These are phyloP conservation scores for Mortierella sp. DNA, from an alignment of 371 early-diverging fungal genomes.

Conservation along the genomic window DNA sequence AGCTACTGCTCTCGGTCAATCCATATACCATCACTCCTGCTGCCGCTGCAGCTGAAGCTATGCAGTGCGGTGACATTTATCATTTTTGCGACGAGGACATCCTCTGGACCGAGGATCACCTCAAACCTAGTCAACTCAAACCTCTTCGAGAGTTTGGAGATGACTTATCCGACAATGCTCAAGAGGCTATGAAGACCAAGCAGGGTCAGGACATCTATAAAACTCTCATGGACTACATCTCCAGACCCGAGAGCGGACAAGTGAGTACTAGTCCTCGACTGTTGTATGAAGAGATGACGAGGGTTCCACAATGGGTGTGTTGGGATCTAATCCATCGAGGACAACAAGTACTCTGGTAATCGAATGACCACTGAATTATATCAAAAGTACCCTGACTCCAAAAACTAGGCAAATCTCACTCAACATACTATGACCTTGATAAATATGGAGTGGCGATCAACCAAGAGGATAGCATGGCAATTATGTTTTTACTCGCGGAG, in stretches of 20 bases:
- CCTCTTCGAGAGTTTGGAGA: conserved; percentile 24
- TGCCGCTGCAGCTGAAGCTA: conserved; percentile 14
- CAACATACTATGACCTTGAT: neutral
- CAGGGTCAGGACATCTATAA: conserved; percentile 12
- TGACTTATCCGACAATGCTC: conserved; percentile 19
- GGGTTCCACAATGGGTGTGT: conserved; percentile 38
- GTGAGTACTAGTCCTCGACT: conserved; percentile 20
- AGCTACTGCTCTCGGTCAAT: no score
- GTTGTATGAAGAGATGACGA: conserved; percentile 24
- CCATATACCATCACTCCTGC: neutral
- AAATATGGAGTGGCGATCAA: neutral
- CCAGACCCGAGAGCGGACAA: conserved; percentile 20
- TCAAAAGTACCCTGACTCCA: neutral
- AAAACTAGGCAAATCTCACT: neutral
- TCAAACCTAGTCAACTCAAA: conserved; percentile 27
- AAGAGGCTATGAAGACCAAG: conserved; percentile 7
- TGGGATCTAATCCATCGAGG: conserved; percentile 31
- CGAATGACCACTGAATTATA: no score
- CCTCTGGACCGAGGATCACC: conserved; percentile 31
- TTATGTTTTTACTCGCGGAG: no score
- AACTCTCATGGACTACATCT: conserved; percentile 11
- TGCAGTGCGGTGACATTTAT: conserved; percentile 12
- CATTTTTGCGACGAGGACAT: conserved; percentile 18
- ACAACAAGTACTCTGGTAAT: conserved; percentile 32
- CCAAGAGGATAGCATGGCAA: no score